Evolutionary conservation across 306 rosid species (phyloP).

Genomic region (Malus sylvestris): DNA sequence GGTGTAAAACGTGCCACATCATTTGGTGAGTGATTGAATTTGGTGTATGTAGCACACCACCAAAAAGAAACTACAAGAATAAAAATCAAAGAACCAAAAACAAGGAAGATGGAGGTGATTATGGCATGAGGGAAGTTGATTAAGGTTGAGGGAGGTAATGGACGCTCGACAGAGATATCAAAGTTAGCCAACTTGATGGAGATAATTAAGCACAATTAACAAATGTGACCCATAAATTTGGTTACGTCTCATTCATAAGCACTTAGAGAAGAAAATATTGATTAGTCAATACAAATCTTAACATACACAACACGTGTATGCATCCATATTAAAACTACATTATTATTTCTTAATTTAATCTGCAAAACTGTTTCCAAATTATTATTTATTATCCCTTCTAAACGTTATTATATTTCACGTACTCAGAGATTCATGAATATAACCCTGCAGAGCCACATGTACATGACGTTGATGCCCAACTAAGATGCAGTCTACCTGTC

Average conservation of each 20-base stretch:
- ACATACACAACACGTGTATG: not conserved
- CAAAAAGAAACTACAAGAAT: no score
- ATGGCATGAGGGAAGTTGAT: not conserved
- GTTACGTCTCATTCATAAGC: not conserved
- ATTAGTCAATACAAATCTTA: not conserved
- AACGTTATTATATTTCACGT: not conserved
- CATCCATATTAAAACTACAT: not conserved
- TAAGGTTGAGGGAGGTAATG: not conserved
- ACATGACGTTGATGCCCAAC: constrained; percentile 18
- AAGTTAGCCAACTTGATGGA: not conserved
- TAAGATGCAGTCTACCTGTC: not conserved
- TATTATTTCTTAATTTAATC: not conserved
- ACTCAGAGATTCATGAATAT: not conserved
- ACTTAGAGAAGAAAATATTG: no score
- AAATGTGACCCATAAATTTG: not conserved
- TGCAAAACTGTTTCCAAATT: not conserved
- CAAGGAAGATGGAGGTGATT: not conserved
- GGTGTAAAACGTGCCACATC: no score
- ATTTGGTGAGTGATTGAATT: no score
- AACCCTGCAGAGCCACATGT: constrained; percentile 1
- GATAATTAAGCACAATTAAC: not conserved
- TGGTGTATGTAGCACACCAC: no score
- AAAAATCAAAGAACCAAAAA: not conserved
- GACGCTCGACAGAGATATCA: not conserved
- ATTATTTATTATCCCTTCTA: not conserved